phyloP scores from a whole-genome alignment of 2,329 filamentous ascomycete genomes.

The Sporothrix luriei region DNA sequence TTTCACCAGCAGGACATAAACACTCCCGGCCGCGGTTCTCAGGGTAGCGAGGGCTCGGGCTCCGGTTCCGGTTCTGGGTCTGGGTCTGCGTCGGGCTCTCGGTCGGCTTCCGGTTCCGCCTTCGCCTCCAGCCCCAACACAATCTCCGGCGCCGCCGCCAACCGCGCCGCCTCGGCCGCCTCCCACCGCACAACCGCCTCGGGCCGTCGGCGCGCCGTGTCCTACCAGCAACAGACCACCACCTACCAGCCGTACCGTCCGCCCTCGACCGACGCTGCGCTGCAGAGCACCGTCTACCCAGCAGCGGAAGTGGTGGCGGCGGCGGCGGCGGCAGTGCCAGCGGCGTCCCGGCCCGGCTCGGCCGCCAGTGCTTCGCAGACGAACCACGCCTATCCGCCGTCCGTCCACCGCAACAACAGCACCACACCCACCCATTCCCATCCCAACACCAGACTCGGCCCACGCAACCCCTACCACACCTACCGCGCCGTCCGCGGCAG shows the following conservation, averaged over 20 bases:
- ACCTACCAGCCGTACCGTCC: constrained; percentile 33
- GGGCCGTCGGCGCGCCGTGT: constrained; percentile 28
- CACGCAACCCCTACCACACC: constrained; percentile 22
- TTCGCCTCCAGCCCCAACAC: not conserved
- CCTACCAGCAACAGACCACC: constrained; percentile 33
- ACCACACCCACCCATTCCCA: not conserved
- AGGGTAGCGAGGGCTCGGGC: constrained; percentile 12
- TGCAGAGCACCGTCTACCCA: not conserved
- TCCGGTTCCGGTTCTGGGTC: not conserved
- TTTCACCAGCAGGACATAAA: constrained; percentile 34
- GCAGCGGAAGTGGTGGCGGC: not conserved
- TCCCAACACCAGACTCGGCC: not conserved
- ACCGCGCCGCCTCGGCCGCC: constrained; percentile 13
- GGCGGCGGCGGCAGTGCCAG: not conserved
- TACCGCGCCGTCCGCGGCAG: constrained; percentile 24
- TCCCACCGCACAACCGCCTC: not conserved
- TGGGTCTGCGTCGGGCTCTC: not conserved
- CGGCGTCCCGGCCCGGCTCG: not conserved
- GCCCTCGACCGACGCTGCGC: constrained; percentile 5
- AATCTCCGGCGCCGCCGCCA: not conserved
- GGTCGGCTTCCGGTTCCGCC: not conserved
- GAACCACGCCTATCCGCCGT: constrained; percentile 10
- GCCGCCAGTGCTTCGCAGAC: not conserved
- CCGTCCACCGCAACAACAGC: constrained; percentile 8
- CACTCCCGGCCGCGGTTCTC: not conserved